Evolutionary conservation across 306 rosid genomes (phyloP), one percentile per base, ranked within the genome.

Genomic region (Cicer chorassanicum): DNA sequence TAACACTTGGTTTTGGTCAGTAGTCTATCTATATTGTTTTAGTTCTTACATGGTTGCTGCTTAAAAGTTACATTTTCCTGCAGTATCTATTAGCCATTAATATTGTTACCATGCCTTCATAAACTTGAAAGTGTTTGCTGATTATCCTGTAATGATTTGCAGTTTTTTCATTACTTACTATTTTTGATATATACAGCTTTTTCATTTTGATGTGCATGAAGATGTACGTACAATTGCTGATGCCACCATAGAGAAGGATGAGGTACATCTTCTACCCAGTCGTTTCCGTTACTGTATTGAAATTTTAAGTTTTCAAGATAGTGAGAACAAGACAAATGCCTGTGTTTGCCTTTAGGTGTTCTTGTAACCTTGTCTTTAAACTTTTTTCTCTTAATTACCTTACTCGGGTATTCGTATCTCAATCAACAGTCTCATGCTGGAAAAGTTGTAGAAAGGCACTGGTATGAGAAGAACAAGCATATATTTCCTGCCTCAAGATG

Each of bases 401-500:
- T 43, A 66, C 13, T 9, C 34, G 51, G 48, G 10, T 74, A 13
- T 29, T 51, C 5, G 45, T 68, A 68, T 51, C 5, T 56, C 18
- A 68, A 56, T 61, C 57, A 19, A 68, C 88, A 94, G 98, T 94
- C 97, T 66, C 98, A 91, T 87, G 98, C 95, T 59, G 98, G 98
- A 65, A 94, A 94, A 75, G 98, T 94, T 72, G 98, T 91, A 15
- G 95, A 91, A 87, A 88, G 96, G 87, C 98, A 94, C 73, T 94
- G 97, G 98, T 94, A 91, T 67, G 98, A 94, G 83, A 94, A 90
- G 90, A 91, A 94, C 87, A 94, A 94, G 86, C 97, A 90, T 80
- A 94, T 94, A 59, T 94, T 91, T 78, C 98, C 97, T 46, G 97
- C 98, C 76, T 94, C 98, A 69, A 94, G 97, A 91, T 94, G 97